A percentile compares a stretch with the other conserved stretches of the same genome.
These are phyloP conservation scores for Drechslerella stenobrocha DNA, from an alignment of 2,329 filamentous ascomycete genomes.

Conservation along the genomic window DNA sequence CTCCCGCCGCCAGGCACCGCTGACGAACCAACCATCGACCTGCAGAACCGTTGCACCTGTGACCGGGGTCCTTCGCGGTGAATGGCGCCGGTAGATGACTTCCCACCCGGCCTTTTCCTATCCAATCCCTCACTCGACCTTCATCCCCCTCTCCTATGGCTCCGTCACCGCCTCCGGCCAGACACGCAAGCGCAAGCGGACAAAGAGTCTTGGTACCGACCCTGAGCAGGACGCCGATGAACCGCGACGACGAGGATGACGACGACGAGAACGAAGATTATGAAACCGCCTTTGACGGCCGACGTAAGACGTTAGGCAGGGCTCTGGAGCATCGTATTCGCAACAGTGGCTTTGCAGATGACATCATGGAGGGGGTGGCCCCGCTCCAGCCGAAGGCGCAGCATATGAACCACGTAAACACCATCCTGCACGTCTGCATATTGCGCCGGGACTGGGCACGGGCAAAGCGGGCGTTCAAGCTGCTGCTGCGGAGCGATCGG, in stretches of 20 bases:
- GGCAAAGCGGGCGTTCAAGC: conserved; percentile 50
- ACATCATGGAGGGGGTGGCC: conserved; percentile 36
- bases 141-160: conserved; percentile 43
- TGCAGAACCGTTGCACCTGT: conserved; percentile 41
- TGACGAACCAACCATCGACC: conserved; percentile 3
- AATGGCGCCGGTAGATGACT: conserved; percentile 48
- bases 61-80: conserved; percentile 33
- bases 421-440: conserved; percentile 50
- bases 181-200: conserved; percentile 39
- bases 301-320: conserved; percentile 16
- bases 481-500: conserved; percentile 49
- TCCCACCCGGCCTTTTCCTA: conserved; percentile 41
- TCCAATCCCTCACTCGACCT: conserved; percentile 46
- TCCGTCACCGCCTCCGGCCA: conserved; percentile 33
- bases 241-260: conserved; percentile 6
- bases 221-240: conserved; percentile 16
- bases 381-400: conserved; percentile 40
- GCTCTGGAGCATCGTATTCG: conserved; percentile 35
- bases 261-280: conserved; percentile 12
- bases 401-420: conserved; percentile 50
- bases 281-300: too few species aligned
- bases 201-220: conserved; percentile 38
- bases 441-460: conserved; percentile 48
- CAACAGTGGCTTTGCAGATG: conserved; percentile 29
- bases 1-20: conserved; percentile 13